Base-by-base conservation (phyloP, 1,139 yeast genomes). In the Scheffersomyces segobiensis region DNA sequence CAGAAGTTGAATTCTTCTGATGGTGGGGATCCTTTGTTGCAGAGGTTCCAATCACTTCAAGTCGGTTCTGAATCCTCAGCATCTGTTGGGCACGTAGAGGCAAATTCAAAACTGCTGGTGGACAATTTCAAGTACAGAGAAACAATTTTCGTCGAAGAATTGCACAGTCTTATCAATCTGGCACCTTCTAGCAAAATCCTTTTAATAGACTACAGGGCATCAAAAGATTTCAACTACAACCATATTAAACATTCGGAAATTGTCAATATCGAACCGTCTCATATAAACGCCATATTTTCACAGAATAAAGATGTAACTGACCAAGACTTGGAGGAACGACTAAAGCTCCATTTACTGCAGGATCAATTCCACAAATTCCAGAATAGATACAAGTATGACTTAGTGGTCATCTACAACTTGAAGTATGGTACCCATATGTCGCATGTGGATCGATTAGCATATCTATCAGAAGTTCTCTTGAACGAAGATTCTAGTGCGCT, bases 241-340 rank as follows among this genome's bases (percentile, higher is more conserved):
- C 97, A 89, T 68, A 84, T 93, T 46, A 79, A 81, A 21, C 74
- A 81, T 47, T 70, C 75, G 1, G 82, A 87, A 53, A 71, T 88
- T 8, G 81, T 90, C 19, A 89, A 93, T 68, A 82, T 92, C 17
- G 96, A 90, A 58, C 97, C 97, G 0, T 74, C 84, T 4, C 77
- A 86, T 5, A 65, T 77, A 3, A 60, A 59, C 4, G 62, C 65
- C 47, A 54, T 77, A 14, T 52, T 63, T 3, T 66, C 64, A 2
- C 66, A 59, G 24, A 64, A 57, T 42, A 72, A 84, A 49, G 77
- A 63, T 5, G 67, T 82, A 61, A 79, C 82, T 1, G 93, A 88
- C 65, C 76, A 73, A 55, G 91, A 87, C 56, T 71, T 92, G 39
- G 90, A 88, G 64, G 83, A 80, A 48, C 74, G 84, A 46, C 76